Conservation (phyloP, 805 yeast species). For the Metschnikowia sp. region DNA sequence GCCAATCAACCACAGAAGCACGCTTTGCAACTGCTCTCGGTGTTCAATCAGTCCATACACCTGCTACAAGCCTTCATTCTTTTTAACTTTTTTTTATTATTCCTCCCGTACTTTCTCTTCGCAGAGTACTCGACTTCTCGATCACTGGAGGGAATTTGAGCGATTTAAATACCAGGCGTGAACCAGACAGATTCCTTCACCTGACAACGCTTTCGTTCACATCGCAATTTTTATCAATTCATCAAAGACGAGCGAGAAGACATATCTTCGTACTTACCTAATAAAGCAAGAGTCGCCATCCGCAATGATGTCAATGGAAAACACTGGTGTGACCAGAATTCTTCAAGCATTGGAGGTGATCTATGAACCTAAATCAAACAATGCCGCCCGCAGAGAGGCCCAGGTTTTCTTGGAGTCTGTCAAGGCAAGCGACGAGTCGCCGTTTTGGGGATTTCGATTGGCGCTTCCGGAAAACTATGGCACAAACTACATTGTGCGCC, state of each 20-base stretch:
- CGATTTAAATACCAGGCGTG: background rate
- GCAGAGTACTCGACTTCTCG: background rate
- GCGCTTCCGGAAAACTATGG: conserved; percentile 59
- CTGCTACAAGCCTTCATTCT: no score
- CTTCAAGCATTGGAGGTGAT: conserved; percentile 73
- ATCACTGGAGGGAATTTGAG: background rate
- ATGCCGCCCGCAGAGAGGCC: conserved; percentile 52
- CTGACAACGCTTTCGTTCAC: background rate
- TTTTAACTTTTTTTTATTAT: no score
- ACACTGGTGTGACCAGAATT: conserved; percentile 68
- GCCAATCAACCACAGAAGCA: no score
- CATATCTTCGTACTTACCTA: no score
- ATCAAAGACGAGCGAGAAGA: no score
- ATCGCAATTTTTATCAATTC: background rate
- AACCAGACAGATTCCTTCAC: background rate
- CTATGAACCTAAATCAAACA: conserved; percentile 62
- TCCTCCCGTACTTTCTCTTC: background rate
- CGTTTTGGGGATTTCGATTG: conserved; percentile 87
- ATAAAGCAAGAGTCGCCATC: no score
- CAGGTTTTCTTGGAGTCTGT: conserved; percentile 69
- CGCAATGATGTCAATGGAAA: conserved; percentile 48
- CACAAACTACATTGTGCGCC: conserved; percentile 71
- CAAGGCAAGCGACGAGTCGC: conserved; percentile 77
- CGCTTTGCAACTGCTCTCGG: no score
- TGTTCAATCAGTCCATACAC: no score